These are phyloP conservation scores for Desmodesmus armatus DNA, from an alignment of 139 green algal species.

Conservation along the genomic window DNA sequence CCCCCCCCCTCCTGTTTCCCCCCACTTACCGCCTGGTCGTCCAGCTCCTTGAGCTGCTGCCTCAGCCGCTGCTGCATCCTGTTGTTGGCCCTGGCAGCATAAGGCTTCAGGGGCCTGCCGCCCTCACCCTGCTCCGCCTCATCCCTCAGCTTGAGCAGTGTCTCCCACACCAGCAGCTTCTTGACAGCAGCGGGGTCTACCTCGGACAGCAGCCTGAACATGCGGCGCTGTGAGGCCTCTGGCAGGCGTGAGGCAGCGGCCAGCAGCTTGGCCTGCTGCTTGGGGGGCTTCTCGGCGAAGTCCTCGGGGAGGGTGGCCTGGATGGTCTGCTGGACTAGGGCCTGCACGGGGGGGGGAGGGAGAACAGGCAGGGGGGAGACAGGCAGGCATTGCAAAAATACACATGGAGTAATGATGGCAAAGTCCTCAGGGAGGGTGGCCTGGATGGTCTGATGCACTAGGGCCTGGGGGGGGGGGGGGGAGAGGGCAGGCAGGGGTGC, in stretches of 20 bases:
- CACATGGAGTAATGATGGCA: neutral
- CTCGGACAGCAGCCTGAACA: conserved; percentile 47
- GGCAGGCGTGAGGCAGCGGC: neutral
- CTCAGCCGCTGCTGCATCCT: no score
- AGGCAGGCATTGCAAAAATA: no score
- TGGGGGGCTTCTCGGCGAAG: no score
- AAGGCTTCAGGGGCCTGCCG: neutral
- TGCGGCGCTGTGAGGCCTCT: conserved; percentile 20
- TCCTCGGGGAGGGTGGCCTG: no score
- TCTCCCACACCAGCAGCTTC: conserved; percentile 48
- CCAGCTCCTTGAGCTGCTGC: conserved; percentile 22
- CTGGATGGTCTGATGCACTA: no score
- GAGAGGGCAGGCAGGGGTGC: neutral
- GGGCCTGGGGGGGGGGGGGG: no score
- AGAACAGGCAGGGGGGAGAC: no score
- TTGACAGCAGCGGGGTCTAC: conserved; percentile 21
- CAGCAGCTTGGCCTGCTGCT: neutral
- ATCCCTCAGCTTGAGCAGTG: neutral
- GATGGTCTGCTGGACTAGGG: conserved; percentile 27
- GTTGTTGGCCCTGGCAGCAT: neutral
- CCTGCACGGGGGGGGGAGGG: conserved; percentile 17
- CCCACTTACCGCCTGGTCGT: conserved; percentile 18
- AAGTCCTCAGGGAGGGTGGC: no score
- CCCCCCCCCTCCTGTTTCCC: no score
- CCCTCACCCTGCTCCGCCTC: neutral